Conservation (phyloP, 2,329 filamentous ascomycete genomes). For the Fusarium begoniae region DNA sequence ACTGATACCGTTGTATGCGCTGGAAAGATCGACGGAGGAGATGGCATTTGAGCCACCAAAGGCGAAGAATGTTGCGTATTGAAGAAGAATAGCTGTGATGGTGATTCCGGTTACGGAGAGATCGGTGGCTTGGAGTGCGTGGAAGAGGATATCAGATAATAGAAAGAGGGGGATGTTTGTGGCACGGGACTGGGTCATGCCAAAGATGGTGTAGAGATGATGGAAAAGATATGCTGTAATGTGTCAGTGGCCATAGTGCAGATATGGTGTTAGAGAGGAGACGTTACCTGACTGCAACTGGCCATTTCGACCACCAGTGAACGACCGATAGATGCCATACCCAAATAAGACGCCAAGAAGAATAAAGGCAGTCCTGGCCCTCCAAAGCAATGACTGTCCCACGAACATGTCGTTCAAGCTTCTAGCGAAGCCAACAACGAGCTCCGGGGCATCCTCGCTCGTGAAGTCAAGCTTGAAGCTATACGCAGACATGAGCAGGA, state of each 20-base stretch:
- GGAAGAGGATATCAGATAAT: constrained; percentile 71
- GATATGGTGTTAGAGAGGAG: neutral
- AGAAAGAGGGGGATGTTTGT: constrained; percentile 88
- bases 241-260: constrained; percentile 4
- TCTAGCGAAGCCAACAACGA: constrained; percentile 63
- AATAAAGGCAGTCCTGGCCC: constrained; percentile 61
- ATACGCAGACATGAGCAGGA: constrained; percentile 65
- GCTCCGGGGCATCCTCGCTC: constrained; percentile 85
- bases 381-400: constrained; percentile 56
- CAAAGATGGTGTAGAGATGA: constrained; percentile 77
- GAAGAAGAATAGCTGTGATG: constrained; percentile 77
- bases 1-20: constrained; percentile 90
- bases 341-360: constrained; percentile 53
- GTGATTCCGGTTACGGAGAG: constrained; percentile 69
- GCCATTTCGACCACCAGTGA: constrained; percentile 42
- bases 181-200: constrained; percentile 86
- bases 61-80: constrained; percentile 87
- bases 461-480: constrained; percentile 93
- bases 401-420: constrained; percentile 53
- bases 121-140: constrained; percentile 57
- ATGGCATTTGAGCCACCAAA: constrained; percentile 94
- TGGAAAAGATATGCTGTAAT: constrained; percentile 62
- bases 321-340: constrained; percentile 53
- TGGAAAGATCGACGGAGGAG: constrained; percentile 92
- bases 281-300: constrained; percentile 44